These are phyloP conservation scores for Plasmodium vivax DNA, from an alignment of 169 alveolate genomes.

Conservation along the genomic window DNA sequence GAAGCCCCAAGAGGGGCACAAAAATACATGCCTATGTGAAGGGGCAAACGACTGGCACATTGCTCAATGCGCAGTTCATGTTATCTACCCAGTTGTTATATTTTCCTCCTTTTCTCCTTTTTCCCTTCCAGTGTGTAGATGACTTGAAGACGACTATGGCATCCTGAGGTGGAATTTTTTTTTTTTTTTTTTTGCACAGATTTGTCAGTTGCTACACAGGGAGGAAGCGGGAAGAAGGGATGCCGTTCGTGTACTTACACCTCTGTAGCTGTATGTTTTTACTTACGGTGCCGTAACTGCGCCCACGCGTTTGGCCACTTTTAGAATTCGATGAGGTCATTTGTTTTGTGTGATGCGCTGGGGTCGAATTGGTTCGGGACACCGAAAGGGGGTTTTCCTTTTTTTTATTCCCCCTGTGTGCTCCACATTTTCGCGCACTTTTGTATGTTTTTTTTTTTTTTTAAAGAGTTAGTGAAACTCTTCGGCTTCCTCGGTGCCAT, in stretches of 20 bases:
- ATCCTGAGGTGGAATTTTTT: background rate
- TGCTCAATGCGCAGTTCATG: background rate
- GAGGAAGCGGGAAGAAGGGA: background rate
- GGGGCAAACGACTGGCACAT: background rate
- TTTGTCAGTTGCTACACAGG: background rate
- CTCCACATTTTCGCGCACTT: background rate
- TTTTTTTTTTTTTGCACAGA: background rate
- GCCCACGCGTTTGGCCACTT: background rate
- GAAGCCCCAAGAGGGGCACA: background rate
- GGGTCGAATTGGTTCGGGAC: background rate
- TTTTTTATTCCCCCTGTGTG: background rate
- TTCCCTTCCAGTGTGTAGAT: slow-evolving; percentile 36
- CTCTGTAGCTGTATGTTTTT: background rate
- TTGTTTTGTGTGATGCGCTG: background rate
- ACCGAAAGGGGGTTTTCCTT: background rate
- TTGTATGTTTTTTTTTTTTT: no score
- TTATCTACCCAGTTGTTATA: background rate
- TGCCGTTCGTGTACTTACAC: background rate
- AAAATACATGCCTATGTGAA: background rate
- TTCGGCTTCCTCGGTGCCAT: background rate
- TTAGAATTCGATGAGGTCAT: background rate
- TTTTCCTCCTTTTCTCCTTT: background rate
- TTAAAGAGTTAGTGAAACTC: background rate
- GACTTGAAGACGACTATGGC: slow-evolving; percentile 49
- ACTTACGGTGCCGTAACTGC: background rate